Percentiles rank a stretch among this genome's conserved stretches.
These are phyloP conservation scores for Thymus quinquecostatus DNA, from an alignment of 257 asterid genomes.

Conservation along the genomic window DNA sequence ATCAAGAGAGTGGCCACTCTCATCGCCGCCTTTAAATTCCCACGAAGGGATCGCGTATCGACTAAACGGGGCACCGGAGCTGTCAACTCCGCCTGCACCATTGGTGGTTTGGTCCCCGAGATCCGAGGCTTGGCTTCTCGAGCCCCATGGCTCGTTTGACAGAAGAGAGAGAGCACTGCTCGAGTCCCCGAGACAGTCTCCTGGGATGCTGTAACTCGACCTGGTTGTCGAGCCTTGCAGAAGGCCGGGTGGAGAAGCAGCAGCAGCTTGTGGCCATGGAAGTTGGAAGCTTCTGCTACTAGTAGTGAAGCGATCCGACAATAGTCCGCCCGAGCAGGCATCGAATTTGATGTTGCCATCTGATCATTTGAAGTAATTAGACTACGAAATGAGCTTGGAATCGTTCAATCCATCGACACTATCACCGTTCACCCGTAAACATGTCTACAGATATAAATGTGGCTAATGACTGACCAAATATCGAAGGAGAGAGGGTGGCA, in stretches of 20 bases:
- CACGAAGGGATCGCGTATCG: constrained; percentile 51
- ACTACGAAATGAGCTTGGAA: background rate
- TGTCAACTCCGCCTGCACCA: constrained; percentile 43
- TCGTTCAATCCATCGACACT: background rate
- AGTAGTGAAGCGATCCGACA: constrained; percentile 33
- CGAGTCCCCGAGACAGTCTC: constrained; percentile 53
- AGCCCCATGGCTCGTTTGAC: constrained; percentile 88
- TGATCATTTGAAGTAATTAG: constrained; percentile 31
- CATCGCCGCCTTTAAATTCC: constrained; percentile 50
- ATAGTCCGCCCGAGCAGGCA: constrained; percentile 38
- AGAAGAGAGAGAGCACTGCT: constrained; percentile 98
- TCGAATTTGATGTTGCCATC: constrained; percentile 56
- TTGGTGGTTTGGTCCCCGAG: constrained; percentile 34
- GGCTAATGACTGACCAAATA: constrained; percentile 49
- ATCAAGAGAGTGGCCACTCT: constrained; percentile 44
- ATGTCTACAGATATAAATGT: background rate
- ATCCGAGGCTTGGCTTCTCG: constrained; percentile 60
- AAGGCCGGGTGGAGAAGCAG: constrained; percentile 39
- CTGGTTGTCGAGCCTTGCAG: constrained; percentile 46
- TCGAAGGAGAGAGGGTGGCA: constrained; percentile 55
- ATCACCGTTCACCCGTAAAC: background rate
- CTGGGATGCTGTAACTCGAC: constrained; percentile 46
- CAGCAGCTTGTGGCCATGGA: constrained; percentile 56
- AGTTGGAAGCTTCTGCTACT: constrained; percentile 47
- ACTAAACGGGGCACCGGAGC: constrained; percentile 30